Base-by-base conservation (phyloP, 306 rosid genomes). In the Castanopsis chinensis region DNA sequence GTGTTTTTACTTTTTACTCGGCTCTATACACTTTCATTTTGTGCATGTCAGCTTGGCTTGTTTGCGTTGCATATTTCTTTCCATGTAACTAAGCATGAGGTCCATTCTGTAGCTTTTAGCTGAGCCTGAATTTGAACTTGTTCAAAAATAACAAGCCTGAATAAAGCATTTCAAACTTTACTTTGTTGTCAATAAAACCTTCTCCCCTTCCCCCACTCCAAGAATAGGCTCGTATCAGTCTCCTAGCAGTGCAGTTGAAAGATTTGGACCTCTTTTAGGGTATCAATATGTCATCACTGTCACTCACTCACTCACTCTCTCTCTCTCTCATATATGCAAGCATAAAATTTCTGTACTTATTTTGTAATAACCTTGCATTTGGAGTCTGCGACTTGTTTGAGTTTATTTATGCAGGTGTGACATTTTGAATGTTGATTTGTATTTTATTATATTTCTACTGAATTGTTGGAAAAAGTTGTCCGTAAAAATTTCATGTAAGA, bases 381-480 rank as follows among this genome's bases (percentile, higher is more conserved):
- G 65, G 77, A 60, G 83, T 80, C 20, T 73, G 80, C 86, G 30
- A 75, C 63, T 5, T 64, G 52, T 73, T 56, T 60, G 85, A 87
- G 73, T 85, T 85, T 82, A 79, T 78, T 69, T 82, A 83, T 81
- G 90, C 82, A 73, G 83, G 87, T 84, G 83, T 83, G 79, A 82
- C 80, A 75, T 78, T 85, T 85, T 86, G 84, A 83, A 82, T 85
- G 68, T 84, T 90, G 85, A 78, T 79, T 90, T 85, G 74, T 85
- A 80, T 80, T 84, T 85, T 78, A 88, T 77, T 85, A 83, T 87
- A 75, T 85, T 76, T 86, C 90, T 86, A 83, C 89, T 88, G 90
- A 84, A 79, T 83, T 83, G 75, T 82, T 86, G 82, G 84, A 86
- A 87, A 81, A 82, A 78, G 80, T 85, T 87, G 83, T 83, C 87